These are phyloP conservation scores for Dianthus caryophyllus DNA, from an alignment of 148 eudicot genomes.

Conservation along the genomic window DNA sequence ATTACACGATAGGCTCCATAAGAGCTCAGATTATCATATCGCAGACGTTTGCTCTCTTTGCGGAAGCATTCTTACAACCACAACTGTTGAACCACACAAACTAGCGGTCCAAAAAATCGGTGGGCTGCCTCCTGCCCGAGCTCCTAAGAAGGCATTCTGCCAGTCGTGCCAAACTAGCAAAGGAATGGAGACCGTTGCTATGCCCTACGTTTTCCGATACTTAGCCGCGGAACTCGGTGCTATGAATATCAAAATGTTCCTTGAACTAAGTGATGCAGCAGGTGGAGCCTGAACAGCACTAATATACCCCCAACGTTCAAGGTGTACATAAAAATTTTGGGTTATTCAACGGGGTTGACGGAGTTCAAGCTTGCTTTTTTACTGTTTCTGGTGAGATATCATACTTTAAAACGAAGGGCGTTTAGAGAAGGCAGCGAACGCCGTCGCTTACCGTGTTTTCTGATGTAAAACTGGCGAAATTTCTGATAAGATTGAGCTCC, in stretches of 20 bases:
- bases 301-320: background rate
- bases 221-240: conserved; percentile 90
- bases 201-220: conserved; percentile 88
- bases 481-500: background rate
- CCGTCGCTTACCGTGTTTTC: too few species aligned
- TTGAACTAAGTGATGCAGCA: conserved; percentile 50
- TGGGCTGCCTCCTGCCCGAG: conserved; percentile 54
- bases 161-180: conserved; percentile 64
- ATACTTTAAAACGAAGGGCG: background rate
- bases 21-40: conserved; percentile 80
- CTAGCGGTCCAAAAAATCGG: conserved; percentile 43
- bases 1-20: conserved; percentile 80
- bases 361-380: background rate
- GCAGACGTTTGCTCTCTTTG: conserved; percentile 91
- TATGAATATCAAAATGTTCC: conserved; percentile 85
- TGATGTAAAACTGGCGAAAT: background rate
- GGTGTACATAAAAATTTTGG: background rate
- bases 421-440: background rate
- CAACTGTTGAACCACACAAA: conserved; percentile 45
- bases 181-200: conserved; percentile 94
- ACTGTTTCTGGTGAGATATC: background rate
- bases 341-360: background rate
- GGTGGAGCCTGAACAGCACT: conserved; percentile 18
- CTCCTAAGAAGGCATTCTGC: conserved; percentile 65
- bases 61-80: conserved; percentile 71